These are phyloP conservation scores for Suhomyces taliae DNA, from an alignment of 1,139 yeast genomes.

Conservation along the genomic window DNA sequence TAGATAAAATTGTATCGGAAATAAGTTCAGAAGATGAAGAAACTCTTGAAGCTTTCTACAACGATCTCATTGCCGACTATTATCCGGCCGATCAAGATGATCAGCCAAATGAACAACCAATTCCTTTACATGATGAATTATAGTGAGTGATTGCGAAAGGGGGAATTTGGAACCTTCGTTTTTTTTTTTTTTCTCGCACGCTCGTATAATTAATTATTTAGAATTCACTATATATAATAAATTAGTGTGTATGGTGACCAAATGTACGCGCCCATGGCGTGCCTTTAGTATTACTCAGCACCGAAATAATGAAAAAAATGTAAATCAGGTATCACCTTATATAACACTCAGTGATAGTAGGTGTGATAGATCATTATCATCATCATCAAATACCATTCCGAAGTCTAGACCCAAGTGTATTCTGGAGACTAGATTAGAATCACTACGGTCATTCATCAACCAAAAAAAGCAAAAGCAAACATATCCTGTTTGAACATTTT, in stretches of 20 bases:
- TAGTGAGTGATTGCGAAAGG: background rate
- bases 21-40: slow-evolving; percentile 3
- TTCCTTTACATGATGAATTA: background rate
- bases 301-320: background rate
- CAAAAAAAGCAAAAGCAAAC: background rate
- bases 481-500: background rate
- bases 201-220: no score
- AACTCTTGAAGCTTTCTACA: background rate
- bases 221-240: no score
- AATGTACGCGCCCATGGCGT: background rate
- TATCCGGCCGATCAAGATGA: background rate
- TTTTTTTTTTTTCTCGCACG: no score
- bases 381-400: background rate
- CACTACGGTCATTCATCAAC: background rate
- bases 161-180: no score
- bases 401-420: background rate
- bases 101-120: background rate
- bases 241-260: background rate
- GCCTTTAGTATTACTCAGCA: background rate
- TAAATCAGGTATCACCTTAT: background rate
- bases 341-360: background rate
- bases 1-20: slow-evolving; percentile 3
- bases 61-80: background rate
- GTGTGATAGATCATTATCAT: background rate
- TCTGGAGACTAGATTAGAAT: no score